Evolutionary conservation across 495 filamentous ascomycete species (phyloP), one percentile per base, ranked within the genome.

Genomic region (Chaetomium cochliodes): DNA sequence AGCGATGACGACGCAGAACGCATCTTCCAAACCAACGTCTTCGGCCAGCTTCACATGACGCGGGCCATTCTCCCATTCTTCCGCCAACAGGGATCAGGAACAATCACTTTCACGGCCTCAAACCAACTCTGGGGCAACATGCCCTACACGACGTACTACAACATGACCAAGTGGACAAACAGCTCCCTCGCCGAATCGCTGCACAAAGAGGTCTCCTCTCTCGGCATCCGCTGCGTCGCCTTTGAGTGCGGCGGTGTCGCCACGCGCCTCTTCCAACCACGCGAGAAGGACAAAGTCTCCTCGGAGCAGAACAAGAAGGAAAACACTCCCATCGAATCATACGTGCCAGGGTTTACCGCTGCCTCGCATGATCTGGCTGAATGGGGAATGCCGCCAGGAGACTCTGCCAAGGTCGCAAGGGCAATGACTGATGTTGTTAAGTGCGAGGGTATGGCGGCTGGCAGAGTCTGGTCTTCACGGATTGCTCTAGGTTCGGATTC

Each of bases 11-110:
- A 44, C 42, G 42, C 42, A 44, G 42, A 44, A 44, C 42, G 42
- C 42, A 44, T 44, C 42, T 44, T 44, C 42, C 42, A 44, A 44
- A 44, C 42, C 42, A 44, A 44, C 42, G 42, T 44, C 42, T 44
- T 44, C 42, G 42, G 42, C 15, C 42, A 44, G 42, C 42, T 44
- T 12, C 42, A 44, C 42, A 44, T 44, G 42, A 44, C 42, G 42
- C 42, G 42, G 42, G 42, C 42, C 42, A 44, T 44, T 44, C 42
- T 44, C 42, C 42, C 42, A 44, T 44, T 44, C 42, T 44, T 44
- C 42, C 42, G 42, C 42, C 42, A 44, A 44, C 42, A 44, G 42
- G 42, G 42, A 44, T 44, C 42, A 44, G 42, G 42, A 44, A 44
- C 42, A 44, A 44, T 44, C 42, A 44, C 42, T 44, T 44, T 44